These are phyloP conservation scores for Botrytis fragariae DNA, from an alignment of 2,329 filamentous ascomycete species.

Conservation along the genomic window DNA sequence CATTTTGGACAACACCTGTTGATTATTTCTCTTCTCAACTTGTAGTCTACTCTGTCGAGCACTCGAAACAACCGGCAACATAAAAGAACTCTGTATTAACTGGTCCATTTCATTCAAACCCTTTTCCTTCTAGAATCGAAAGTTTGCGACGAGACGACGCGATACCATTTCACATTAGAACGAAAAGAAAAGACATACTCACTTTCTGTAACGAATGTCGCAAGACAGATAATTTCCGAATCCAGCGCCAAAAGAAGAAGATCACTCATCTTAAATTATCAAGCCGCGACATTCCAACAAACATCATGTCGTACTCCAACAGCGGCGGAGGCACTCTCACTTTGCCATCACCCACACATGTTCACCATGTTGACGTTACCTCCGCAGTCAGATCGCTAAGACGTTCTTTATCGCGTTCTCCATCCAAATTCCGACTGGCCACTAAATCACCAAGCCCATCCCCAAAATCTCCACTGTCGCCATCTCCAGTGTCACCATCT, in stretches of 20 bases:
- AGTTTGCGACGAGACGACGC: slow-evolving; percentile 7
- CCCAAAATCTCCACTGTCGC: slow-evolving; percentile 56
- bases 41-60: slow-evolving; percentile 47
- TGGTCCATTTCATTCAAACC: slow-evolving; percentile 1
- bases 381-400: slow-evolving; percentile 79
- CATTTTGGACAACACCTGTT: slow-evolving; percentile 16
- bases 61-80: slow-evolving; percentile 37
- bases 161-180: background rate
- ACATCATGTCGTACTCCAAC: slow-evolving; percentile 57
- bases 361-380: slow-evolving; percentile 78
- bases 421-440: slow-evolving; percentile 78
- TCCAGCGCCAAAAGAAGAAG: slow-evolving; percentile 1
- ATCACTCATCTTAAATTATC: slow-evolving; percentile 17
- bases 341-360: slow-evolving; percentile 80
- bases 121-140: background rate
- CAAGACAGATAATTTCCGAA: slow-evolving; percentile 18
- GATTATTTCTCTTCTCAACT: slow-evolving; percentile 15
- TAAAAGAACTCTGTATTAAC: slow-evolving; percentile 17
- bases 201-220: slow-evolving; percentile 18
- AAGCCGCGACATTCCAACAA: slow-evolving; percentile 30
- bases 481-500: slow-evolving; percentile 52
- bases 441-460: slow-evolving; percentile 45
- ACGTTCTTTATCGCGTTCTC: slow-evolving; percentile 88
- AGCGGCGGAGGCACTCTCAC: slow-evolving; percentile 74
- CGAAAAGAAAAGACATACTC: slow-evolving; percentile 12